These are phyloP conservation scores for Thalia dealbata DNA, from an alignment of 176 grass and related monocot species.

Conservation along the genomic window DNA sequence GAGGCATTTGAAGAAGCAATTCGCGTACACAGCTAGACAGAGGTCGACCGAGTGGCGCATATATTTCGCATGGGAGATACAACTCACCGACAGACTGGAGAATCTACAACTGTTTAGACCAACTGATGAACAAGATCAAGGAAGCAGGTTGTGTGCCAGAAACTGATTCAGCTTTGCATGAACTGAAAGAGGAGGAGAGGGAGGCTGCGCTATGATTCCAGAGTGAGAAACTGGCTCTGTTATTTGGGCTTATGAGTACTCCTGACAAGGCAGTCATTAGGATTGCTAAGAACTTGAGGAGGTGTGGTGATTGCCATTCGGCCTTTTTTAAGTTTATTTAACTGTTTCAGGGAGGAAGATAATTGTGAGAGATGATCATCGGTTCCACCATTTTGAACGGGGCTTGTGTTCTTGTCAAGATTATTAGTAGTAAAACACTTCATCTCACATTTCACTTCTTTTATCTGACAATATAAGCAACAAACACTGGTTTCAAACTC, in stretches of 20 bases:
- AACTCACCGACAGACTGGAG: conserved; percentile 26
- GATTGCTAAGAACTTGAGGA: background rate
- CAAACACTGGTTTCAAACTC: no score
- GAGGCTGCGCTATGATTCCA: conserved; percentile 51
- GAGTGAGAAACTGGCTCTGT: conserved; percentile 37
- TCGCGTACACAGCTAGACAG: conserved; percentile 71
- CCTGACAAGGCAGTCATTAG: no score
- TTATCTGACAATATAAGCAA: no score
- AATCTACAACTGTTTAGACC: conserved; percentile 51
- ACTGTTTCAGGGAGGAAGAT: conserved; percentile 1
- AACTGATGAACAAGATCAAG: conserved; percentile 40
- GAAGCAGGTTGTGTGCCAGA: conserved; percentile 40
- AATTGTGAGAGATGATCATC: conserved; percentile 2
- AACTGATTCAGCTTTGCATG: conserved; percentile 50
- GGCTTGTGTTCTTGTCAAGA: conserved; percentile 6
- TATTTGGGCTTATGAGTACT: no score
- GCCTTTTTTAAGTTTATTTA: conserved; percentile 1
- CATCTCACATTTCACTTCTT: no score
- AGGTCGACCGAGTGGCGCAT: conserved; percentile 43
- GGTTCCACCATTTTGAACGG: conserved; percentile 9
- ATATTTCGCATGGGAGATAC: conserved; percentile 63
- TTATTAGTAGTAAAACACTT: background rate
- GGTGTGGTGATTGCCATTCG: background rate
- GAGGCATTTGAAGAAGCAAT: conserved; percentile 53
- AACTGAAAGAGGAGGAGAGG: conserved; percentile 69